Conservation (phyloP, 306 rosid species). For the Dalbergia cultrata region DNA sequence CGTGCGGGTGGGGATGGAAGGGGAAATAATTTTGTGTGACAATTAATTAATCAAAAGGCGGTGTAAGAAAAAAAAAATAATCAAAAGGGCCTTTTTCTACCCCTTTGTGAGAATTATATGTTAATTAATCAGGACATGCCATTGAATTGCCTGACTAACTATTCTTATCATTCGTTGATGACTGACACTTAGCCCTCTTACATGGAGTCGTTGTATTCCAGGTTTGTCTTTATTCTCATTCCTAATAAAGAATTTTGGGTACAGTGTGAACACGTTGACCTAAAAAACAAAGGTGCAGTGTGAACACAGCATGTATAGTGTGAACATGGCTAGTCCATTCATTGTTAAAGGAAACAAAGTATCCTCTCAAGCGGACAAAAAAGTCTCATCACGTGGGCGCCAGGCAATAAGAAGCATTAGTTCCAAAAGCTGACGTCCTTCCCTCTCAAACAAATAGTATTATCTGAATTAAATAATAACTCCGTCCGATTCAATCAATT, state of each 20-base stretch:
- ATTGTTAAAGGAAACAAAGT: constrained; percentile 55
- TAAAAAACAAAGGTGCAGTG: too few relatives aligned
- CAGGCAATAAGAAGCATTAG: constrained; percentile 26
- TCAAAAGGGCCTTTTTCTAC: too few relatives aligned
- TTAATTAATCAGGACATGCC: constrained; percentile 20
- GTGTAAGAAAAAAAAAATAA: too few relatives aligned
- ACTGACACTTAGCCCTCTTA: constrained; percentile 52
- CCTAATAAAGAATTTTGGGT: constrained; percentile 3
- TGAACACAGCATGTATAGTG: too few relatives aligned
- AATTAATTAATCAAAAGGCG: too few relatives aligned
- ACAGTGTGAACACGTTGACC: not conserved
- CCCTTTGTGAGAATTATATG: constrained; percentile 14
- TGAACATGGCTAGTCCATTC: constrained; percentile 12
- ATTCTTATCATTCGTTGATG: constrained; percentile 45
- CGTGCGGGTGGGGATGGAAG: not conserved
- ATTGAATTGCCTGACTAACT: constrained; percentile 33
- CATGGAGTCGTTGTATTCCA: constrained; percentile 36
- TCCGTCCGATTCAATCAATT: too few relatives aligned
- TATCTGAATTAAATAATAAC: too few relatives aligned
- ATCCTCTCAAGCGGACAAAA: constrained; percentile 36
- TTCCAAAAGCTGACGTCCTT: not conserved
- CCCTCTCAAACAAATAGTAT: not conserved
- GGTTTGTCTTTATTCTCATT: constrained; percentile 32
- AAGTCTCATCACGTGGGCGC: constrained; percentile 53
- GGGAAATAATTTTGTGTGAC: not conserved